A percentile compares a stretch with the other conserved stretches of the same genome.
These are phyloP conservation scores for Diplodia seriata DNA, from an alignment of 2,329 filamentous ascomycete species.

Conservation along the genomic window DNA sequence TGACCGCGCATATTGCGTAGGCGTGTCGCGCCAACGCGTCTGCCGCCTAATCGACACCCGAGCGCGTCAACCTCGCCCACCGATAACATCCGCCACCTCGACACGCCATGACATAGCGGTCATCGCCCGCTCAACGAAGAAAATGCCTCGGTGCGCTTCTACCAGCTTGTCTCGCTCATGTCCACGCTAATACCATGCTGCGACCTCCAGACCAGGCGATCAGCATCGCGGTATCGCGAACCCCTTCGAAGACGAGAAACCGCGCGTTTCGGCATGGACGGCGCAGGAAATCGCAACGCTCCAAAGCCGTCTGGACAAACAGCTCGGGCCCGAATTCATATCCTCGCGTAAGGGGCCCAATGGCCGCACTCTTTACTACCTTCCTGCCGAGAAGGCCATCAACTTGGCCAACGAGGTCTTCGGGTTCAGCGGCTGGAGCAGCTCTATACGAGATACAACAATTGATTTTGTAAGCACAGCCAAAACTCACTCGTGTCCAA, in stretches of 20 bases:
- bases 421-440: conserved; percentile 97
- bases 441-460: conserved; percentile 90
- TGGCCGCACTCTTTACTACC: conserved; percentile 87
- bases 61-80: conserved; percentile 15
- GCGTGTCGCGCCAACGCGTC: conserved; percentile 9
- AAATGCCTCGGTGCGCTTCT: conserved; percentile 22
- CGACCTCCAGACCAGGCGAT: conserved; percentile 45
- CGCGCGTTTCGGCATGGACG: conserved; percentile 79
- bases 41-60: conserved; percentile 14
- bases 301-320: conserved; percentile 85
- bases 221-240: conserved; percentile 61
- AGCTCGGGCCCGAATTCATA: conserved; percentile 94
- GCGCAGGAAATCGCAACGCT: conserved; percentile 90
- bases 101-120: conserved; percentile 16
- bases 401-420: conserved; percentile 94
- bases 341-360: conserved; percentile 83
- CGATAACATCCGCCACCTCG: conserved; percentile 6
- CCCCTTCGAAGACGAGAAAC: conserved; percentile 80
- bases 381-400: conserved; percentile 96
- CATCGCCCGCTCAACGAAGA: neutral
- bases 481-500: neutral
- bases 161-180: neutral
- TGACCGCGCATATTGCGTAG: conserved; percentile 9
- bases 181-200: conserved; percentile 36
- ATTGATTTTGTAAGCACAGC: conserved; percentile 78